Percentiles rank a stretch among this genome's conserved stretches.
These are phyloP conservation scores for Cajanus cajan DNA, from an alignment of 306 rosid species.

Conservation along the genomic window DNA sequence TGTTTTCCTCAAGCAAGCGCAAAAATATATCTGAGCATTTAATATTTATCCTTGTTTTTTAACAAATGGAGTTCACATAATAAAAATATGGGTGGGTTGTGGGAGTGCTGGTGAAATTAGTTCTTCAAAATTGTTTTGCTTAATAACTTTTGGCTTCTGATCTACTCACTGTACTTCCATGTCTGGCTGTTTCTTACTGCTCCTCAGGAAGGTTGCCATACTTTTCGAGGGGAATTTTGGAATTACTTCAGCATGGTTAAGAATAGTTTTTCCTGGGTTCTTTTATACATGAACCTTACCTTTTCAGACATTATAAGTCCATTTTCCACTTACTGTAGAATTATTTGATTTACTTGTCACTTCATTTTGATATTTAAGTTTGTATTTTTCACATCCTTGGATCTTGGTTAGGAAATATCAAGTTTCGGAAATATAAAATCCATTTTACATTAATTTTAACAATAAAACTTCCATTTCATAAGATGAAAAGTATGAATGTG, in stretches of 20 bases:
- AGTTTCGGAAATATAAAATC: not conserved
- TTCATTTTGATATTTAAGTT: conserved; percentile 8
- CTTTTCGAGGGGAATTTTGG: conserved; percentile 99
- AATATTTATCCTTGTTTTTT: conserved; percentile 12
- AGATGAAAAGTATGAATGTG: not conserved
- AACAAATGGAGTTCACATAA: not conserved
- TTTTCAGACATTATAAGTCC: not conserved
- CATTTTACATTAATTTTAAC: conserved; percentile 8
- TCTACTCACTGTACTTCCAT: conserved; percentile 21
- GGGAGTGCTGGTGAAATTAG: not conserved
- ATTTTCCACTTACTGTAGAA: not conserved
- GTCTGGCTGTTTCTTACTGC: conserved; percentile 28
- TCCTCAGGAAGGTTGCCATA: conserved; percentile 83
- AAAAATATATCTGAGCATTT: not conserved
- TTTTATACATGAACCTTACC: not conserved
- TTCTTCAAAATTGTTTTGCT: conserved; percentile 5
- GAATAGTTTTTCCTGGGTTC: conserved; percentile 26
- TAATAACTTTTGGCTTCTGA: conserved; percentile 26
- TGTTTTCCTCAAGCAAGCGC: conserved; percentile 11
- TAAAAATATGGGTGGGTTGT: not conserved
- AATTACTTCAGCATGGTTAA: conserved; percentile 99
- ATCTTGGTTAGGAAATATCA: not conserved
- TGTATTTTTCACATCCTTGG: not conserved
- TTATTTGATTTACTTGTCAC: conserved; percentile 8
- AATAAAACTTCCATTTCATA: not conserved